Evolutionary conservation across 176 grass and related monocot species (phyloP).

Genomic region (Bromus sterilis): DNA sequence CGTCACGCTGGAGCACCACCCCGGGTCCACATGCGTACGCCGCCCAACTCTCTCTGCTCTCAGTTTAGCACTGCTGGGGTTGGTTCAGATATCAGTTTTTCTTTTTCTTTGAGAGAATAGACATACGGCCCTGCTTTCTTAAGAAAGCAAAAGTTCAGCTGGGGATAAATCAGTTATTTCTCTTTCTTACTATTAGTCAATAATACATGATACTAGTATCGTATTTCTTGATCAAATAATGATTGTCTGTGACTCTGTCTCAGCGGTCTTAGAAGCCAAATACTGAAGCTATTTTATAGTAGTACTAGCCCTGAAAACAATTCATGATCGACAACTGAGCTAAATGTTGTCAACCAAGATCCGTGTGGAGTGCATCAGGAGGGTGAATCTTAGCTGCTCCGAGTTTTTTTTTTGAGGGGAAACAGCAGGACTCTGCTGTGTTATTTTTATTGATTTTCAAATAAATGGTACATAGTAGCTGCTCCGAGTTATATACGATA

Average conservation of each 20-base stretch:
- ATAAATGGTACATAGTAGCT: too few relatives aligned
- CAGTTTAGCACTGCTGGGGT: neutral
- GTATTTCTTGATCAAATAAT: neutral
- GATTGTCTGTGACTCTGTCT: neutral
- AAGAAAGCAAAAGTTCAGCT: too few relatives aligned
- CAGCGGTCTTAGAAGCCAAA: neutral
- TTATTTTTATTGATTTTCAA: too few relatives aligned
- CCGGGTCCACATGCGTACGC: conserved; percentile 61
- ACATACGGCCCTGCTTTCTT: too few relatives aligned
- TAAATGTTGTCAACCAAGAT: neutral
- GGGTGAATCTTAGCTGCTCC: neutral
- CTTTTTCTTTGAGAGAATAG: too few relatives aligned
- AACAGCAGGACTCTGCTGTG: too few relatives aligned
- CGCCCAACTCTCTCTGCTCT: neutral
- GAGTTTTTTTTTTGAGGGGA: too few relatives aligned
- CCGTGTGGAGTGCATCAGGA: neutral
- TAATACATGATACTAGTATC: neutral
- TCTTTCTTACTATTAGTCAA: too few relatives aligned
- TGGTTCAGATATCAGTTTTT: neutral
- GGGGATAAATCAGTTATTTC: too few relatives aligned
- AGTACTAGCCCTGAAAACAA: neutral
- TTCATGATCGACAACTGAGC: neutral
- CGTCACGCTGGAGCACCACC: conserved; percentile 64
- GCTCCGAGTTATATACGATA: neutral
- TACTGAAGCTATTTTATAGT: neutral